These are phyloP conservation scores for Geranium incanum DNA, from an alignment of 441 rosid genomes.

Conservation along the genomic window DNA sequence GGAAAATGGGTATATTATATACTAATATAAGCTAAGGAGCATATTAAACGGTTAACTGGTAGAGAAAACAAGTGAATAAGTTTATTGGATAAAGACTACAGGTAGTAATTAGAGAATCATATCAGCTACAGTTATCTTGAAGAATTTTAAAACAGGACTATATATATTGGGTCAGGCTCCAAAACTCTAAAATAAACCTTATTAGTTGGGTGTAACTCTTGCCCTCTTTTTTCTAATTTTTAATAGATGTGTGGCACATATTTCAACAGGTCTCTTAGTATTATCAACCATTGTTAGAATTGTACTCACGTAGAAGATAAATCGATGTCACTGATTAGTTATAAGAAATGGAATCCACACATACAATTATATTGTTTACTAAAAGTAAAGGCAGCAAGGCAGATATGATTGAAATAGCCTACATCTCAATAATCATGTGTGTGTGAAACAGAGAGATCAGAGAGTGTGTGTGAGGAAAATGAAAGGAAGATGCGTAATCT, in stretches of 20 bases:
- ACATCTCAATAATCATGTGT: neutral
- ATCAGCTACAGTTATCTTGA: neutral
- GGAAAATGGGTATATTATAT: neutral
- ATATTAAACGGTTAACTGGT: neutral
- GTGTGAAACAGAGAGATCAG: neutral
- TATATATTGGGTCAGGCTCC: too few species aligned
- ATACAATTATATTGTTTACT: neutral
- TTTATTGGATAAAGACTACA: neutral
- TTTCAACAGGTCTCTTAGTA: neutral
- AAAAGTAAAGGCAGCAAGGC: neutral
- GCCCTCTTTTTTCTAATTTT: too few species aligned
- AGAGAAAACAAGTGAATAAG: neutral
- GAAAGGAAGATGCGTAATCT: too few species aligned
- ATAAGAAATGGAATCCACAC: neutral
- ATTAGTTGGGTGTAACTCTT: too few species aligned
- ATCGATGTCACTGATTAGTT: neutral
- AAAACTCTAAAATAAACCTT: too few species aligned
- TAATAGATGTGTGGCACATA: too few species aligned
- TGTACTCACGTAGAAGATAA: neutral
- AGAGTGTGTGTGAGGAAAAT: neutral
- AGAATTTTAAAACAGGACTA: too few species aligned
- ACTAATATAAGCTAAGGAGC: constrained; percentile 1
- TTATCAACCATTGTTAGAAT: neutral
- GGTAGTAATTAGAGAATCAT: neutral
- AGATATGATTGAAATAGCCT: neutral